These are phyloP conservation scores for Croton setiger DNA, from an alignment of 441 rosid genomes.

Conservation along the genomic window DNA sequence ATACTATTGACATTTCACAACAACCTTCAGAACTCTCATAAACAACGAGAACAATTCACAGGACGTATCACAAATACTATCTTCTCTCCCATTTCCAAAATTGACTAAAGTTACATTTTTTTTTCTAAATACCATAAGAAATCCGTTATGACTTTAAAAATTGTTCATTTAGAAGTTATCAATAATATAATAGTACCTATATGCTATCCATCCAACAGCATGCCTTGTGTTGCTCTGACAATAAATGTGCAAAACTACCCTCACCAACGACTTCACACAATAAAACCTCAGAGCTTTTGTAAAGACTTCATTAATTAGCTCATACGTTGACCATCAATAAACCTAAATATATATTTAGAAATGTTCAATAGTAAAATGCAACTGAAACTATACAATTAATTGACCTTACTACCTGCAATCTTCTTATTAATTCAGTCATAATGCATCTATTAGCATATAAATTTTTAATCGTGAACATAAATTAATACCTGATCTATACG, in stretches of 20 bases:
- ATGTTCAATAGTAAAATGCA: neutral
- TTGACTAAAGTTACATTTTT: no score
- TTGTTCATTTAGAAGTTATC: neutral
- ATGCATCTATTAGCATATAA: neutral
- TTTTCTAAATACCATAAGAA: neutral
- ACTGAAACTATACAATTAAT: neutral
- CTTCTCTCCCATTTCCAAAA: no score
- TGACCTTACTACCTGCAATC: neutral
- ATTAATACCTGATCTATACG: slow-evolving; percentile 43
- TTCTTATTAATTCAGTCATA: neutral
- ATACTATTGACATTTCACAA: neutral
- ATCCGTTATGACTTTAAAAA: neutral
- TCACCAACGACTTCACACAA: neutral
- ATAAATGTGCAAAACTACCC: neutral
- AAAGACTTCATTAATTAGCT: neutral
- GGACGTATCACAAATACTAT: no score
- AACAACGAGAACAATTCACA: neutral
- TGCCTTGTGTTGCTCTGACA: neutral
- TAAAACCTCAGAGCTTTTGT: neutral
- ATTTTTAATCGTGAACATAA: neutral
- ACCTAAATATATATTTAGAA: neutral
- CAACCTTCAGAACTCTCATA: neutral
- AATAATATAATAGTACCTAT: neutral
- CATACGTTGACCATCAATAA: neutral
- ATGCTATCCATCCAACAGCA: neutral